Conservation (phyloP, 371 early-diverging fungal genomes). For the Mortierella sp. region DNA sequence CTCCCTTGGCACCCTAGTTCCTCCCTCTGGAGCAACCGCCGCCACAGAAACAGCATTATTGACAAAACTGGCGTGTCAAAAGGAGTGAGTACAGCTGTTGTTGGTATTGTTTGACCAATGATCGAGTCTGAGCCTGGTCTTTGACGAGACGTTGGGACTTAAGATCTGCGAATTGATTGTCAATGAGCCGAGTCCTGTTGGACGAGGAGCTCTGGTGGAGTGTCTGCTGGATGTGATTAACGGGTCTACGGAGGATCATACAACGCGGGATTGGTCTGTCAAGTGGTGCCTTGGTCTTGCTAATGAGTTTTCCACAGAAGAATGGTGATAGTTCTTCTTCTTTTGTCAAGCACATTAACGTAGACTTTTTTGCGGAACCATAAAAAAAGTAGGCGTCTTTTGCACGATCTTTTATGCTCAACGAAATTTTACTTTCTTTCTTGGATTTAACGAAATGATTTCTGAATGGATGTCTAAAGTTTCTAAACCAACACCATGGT, state of each 20-base stretch:
- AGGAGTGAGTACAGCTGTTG: slow-evolving; percentile 54
- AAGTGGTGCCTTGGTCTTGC: slow-evolving; percentile 61
- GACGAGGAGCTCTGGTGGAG: slow-evolving; percentile 51
- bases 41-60: neutral
- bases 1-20: slow-evolving; percentile 23
- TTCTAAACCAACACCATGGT: too few relatives aligned
- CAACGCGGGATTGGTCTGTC: slow-evolving; percentile 60
- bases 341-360: neutral
- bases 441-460: too few relatives aligned
- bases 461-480: too few relatives aligned
- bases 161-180: slow-evolving; percentile 49
- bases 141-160: slow-evolving; percentile 54
- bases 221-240: slow-evolving; percentile 59
- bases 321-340: too few relatives aligned
- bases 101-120: slow-evolving; percentile 61
- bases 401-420: too few relatives aligned
- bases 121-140: slow-evolving; percentile 56
- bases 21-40: neutral
- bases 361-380: neutral
- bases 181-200: slow-evolving; percentile 43
- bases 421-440: too few relatives aligned
- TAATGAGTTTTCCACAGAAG: slow-evolving; percentile 44
- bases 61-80: slow-evolving; percentile 22
- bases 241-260: slow-evolving; percentile 54
- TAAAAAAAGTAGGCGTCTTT: neutral